Conservation (phyloP, 2,329 filamentous ascomycete species). For the Cladophialophora carrionii region DNA sequence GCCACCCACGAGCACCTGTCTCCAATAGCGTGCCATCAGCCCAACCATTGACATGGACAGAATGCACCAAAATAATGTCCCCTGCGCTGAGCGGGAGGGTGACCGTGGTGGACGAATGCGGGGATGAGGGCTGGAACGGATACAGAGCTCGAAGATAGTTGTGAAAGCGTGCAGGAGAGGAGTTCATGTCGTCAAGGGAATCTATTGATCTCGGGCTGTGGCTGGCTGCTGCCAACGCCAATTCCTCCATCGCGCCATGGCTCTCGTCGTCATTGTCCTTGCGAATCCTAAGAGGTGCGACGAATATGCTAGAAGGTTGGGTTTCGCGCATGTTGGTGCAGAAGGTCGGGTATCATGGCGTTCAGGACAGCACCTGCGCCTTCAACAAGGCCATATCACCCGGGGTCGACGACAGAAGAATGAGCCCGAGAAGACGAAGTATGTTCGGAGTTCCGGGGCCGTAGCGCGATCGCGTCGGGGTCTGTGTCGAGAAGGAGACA, state of each 20-base stretch:
- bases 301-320: slow-evolving; percentile 36
- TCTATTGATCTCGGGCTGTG: slow-evolving; percentile 17
- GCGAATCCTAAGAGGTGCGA: slow-evolving; percentile 40
- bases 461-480: slow-evolving; percentile 10
- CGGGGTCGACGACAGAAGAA: background rate
- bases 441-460: background rate
- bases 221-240: slow-evolving; percentile 11
- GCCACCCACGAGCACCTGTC: slow-evolving; percentile 86
- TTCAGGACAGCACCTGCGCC: slow-evolving; percentile 15
- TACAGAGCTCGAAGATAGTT: slow-evolving; percentile 95
- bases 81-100: slow-evolving; percentile 87
- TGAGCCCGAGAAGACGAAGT: background rate
- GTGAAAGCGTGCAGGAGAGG: slow-evolving; percentile 72
- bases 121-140: slow-evolving; percentile 79
- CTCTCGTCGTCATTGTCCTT: slow-evolving; percentile 29
- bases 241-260: slow-evolving; percentile 12
- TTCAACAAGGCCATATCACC: slow-evolving; percentile 6
- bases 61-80: slow-evolving; percentile 91
- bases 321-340: slow-evolving; percentile 30
- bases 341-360: slow-evolving; percentile 24
- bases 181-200: slow-evolving; percentile 50
- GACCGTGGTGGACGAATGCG: slow-evolving; percentile 80
- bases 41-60: slow-evolving; percentile 97
- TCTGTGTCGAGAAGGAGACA: slow-evolving; percentile 23
- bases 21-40: slow-evolving; percentile 89